phyloP scores from a whole-genome alignment of 2,329 filamentous ascomycete genomes.

The Epichloe uncinata region DNA sequence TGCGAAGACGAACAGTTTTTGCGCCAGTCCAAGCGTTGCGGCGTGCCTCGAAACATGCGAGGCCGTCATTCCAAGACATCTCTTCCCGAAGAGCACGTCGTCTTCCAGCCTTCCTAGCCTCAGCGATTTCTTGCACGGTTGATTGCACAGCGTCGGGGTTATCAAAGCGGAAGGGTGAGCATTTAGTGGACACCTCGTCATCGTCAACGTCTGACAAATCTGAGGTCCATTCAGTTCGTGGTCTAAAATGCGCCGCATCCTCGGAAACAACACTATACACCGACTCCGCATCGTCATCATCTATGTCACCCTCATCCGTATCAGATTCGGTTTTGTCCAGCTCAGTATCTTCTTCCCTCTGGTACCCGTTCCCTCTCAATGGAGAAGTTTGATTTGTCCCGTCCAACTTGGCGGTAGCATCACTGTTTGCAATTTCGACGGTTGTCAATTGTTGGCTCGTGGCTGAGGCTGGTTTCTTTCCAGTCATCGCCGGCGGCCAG shows the following conservation, averaged over 20 bases:
- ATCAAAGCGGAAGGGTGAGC: conserved; percentile 39
- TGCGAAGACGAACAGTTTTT: conserved; percentile 40
- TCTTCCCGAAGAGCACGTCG: conserved; percentile 48
- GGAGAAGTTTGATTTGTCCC: conserved; percentile 18
- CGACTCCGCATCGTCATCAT: conserved; percentile 33
- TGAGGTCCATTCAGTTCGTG: conserved; percentile 43
- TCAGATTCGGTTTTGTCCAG: conserved; percentile 15
- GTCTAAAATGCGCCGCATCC: conserved; percentile 34
- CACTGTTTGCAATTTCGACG: background rate
- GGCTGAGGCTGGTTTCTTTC: background rate
- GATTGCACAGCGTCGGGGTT: conserved; percentile 32
- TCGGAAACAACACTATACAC: conserved; percentile 46
- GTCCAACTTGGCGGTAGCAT: background rate
- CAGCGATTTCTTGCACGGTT: conserved; percentile 26
- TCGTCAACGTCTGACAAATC: conserved; percentile 41
- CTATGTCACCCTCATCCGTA: conserved; percentile 15
- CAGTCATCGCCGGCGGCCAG: conserved; percentile 32
- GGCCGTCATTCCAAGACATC: conserved; percentile 65
- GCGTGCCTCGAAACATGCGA: conserved; percentile 65
- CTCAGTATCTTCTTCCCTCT: conserved; percentile 28
- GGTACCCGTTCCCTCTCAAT: conserved; percentile 22
- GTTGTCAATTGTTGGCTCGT: background rate
- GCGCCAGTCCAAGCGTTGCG: conserved; percentile 81
- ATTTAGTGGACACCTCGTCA: conserved; percentile 25
- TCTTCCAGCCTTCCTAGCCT: conserved; percentile 40